Evolutionary conservation across 1,284 basidiomycete genomes (phyloP), one percentile per base, ranked within the genome.

Genomic region (Schizophyllum amplum): DNA sequence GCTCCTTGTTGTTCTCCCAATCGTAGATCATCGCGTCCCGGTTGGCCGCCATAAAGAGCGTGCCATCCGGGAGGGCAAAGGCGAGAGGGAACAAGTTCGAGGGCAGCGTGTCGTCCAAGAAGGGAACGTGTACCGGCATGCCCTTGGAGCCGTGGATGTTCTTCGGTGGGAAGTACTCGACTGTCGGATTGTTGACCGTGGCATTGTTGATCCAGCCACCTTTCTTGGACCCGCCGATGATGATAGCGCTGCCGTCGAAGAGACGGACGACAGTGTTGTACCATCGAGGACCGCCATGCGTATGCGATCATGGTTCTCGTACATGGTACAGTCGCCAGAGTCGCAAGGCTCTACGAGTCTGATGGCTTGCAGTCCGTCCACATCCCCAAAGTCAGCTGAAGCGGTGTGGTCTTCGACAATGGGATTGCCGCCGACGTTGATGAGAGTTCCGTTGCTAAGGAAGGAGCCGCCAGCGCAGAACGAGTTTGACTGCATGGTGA

Each of bases 391-490:
- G 65, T 91, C 86, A 5, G 84, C 82, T 50, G 86, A 67, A 57
- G 80, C 75, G 1, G 86, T 88, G 42, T 75, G 73, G 60, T 74
- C 75, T 54, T 78, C 78, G 17, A 87, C 83, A 47, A 87, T 82
- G 11, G 86, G 87, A 65, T 91, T 90, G 6, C 88, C 89, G 55
- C 90, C 88, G 20, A 90, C 84, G 63, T 82, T 90, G 66, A 90
- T 71, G 26, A 92, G 67, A 0, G 87, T 89, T 1, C 88, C 90
- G 62, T 90, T 89, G 47, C 82, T 69, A 27, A 90, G 70, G 69
- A 90, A 92, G 2, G 82, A 76, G 17, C 92, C 91, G 24, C 88
- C 88, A 5, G 91, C 91, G 67, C 91, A 94, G 72, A 93, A 94
- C n/a, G 88, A 92, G 67, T 94, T 92, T 0, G 88, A 90, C 62